phyloP scores from a whole-genome alignment of 225 moss, liverwort and hornwort species.

The Sphagnum contortum region DNA sequence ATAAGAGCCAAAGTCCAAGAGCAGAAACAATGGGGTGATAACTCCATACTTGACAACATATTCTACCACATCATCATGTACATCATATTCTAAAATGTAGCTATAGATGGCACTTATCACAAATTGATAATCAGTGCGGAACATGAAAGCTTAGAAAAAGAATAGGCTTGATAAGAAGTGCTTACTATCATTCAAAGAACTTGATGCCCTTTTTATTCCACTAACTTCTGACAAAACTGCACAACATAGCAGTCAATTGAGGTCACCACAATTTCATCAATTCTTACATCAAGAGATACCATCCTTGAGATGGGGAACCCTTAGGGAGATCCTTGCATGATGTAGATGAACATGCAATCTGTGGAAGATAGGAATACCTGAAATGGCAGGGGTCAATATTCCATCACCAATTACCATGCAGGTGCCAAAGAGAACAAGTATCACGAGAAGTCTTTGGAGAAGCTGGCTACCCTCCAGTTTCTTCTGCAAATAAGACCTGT shows the following conservation, averaged over 20 bases:
- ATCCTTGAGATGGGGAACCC: neutral
- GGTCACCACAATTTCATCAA: too few species aligned
- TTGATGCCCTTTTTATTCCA: slow-evolving; percentile 72
- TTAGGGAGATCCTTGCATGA: too few species aligned
- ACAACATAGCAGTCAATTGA: neutral
- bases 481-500: neutral
- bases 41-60: too few species aligned
- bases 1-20: too few species aligned
- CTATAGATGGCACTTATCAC: too few species aligned
- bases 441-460: slow-evolving; percentile 45
- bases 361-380: slow-evolving; percentile 28
- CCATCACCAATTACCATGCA: slow-evolving; percentile 95
- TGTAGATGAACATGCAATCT: too few species aligned
- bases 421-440: slow-evolving; percentile 73
- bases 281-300: too few species aligned
- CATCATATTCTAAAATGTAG: too few species aligned
- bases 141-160: neutral
- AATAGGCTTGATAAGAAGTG: neutral
- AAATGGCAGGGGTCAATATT: slow-evolving; percentile 77
- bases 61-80: too few species aligned
- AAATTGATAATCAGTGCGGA: too few species aligned
- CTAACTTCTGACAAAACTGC: slow-evolving; percentile 86
- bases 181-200: slow-evolving; percentile 58
- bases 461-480: slow-evolving; percentile 47
- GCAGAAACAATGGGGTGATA: too few species aligned